phyloP scores from a whole-genome alignment of 306 rosid species.

The Canavalia gladiata region DNA sequence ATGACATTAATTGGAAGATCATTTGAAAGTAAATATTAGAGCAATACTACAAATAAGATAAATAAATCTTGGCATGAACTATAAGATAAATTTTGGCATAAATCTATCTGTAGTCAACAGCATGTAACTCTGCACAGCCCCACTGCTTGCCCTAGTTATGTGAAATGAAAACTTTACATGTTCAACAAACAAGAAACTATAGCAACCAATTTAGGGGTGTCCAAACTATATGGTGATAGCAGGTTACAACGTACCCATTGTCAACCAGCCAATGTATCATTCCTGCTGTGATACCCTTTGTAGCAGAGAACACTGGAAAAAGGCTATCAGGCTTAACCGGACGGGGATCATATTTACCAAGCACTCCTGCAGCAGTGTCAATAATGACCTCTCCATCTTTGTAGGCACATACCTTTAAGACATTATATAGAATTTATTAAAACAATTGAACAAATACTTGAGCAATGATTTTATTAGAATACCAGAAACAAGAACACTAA shows the following conservation, averaged over 20 bases:
- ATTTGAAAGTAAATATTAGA: slow-evolving; percentile 10
- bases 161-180: slow-evolving; percentile 25
- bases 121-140: slow-evolving; percentile 28
- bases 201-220: slow-evolving; percentile 30
- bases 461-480: background rate
- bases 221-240: slow-evolving; percentile 25
- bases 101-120: background rate
- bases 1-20: slow-evolving; percentile 14
- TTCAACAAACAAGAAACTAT: slow-evolving; percentile 22
- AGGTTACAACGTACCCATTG: slow-evolving; percentile 69
- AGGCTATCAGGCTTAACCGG: slow-evolving; percentile 97
- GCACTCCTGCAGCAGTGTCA: slow-evolving; percentile 98
- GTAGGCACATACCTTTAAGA: slow-evolving; percentile 93
- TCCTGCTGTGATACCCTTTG: slow-evolving; percentile 97
- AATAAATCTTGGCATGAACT: slow-evolving; percentile 7
- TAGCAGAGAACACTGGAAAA: slow-evolving; percentile 90
- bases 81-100: slow-evolving; percentile 11
- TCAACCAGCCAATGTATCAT: slow-evolving; percentile 98
- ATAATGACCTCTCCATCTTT: slow-evolving; percentile 96
- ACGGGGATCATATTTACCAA: slow-evolving; percentile 99
- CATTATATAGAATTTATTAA: slow-evolving; percentile 42
- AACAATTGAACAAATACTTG: slow-evolving; percentile 7
- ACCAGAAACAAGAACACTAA: no score
- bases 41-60: slow-evolving; percentile 1
- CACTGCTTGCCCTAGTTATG: slow-evolving; percentile 13